Conservation (phyloP, 768 basidiomycete species). For the Mycena pura region DNA sequence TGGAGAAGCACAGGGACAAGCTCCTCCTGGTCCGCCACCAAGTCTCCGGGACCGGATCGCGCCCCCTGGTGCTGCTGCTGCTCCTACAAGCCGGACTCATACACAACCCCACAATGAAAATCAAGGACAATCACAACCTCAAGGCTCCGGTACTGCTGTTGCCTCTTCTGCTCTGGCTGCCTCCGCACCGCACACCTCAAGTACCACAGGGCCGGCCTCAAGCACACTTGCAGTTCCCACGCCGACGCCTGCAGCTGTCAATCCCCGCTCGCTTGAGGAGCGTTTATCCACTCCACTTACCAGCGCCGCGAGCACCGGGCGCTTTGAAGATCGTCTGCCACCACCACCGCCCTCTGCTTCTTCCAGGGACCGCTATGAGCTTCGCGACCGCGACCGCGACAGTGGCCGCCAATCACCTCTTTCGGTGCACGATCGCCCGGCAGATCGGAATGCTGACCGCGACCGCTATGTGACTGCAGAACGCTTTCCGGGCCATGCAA, state of each 20-base stretch:
- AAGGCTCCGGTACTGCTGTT: slow-evolving; percentile 1
- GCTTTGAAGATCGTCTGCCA: slow-evolving; percentile 17
- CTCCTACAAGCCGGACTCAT: neutral
- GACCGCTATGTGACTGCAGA: neutral
- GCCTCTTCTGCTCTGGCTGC: slow-evolving; percentile 5
- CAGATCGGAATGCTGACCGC: too few relatives aligned
- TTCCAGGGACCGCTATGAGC: neutral
- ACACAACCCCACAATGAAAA: neutral
- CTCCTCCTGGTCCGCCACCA: slow-evolving; percentile 7
- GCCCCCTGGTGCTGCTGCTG: slow-evolving; percentile 3
- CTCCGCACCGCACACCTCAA: slow-evolving; percentile 2
- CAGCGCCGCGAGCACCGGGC: neutral
- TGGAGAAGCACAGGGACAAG: slow-evolving; percentile 9
- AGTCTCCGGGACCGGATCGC: slow-evolving; percentile 27
- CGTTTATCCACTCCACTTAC: slow-evolving; percentile 19
- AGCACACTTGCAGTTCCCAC: slow-evolving; percentile 8
- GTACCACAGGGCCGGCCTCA: neutral
- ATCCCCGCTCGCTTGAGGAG: slow-evolving; percentile 25
- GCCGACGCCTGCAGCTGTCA: slow-evolving; percentile 2
- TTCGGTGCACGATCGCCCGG: too few relatives aligned
- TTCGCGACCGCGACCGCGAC: slow-evolving; percentile 2
- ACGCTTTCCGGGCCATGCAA: neutral
- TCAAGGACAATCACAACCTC: slow-evolving; percentile 18
- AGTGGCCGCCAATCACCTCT: too few relatives aligned
- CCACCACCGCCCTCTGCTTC: neutral